Base-by-base conservation (phyloP, 2,329 filamentous ascomycete genomes). In the Fusarium robinianum region DNA sequence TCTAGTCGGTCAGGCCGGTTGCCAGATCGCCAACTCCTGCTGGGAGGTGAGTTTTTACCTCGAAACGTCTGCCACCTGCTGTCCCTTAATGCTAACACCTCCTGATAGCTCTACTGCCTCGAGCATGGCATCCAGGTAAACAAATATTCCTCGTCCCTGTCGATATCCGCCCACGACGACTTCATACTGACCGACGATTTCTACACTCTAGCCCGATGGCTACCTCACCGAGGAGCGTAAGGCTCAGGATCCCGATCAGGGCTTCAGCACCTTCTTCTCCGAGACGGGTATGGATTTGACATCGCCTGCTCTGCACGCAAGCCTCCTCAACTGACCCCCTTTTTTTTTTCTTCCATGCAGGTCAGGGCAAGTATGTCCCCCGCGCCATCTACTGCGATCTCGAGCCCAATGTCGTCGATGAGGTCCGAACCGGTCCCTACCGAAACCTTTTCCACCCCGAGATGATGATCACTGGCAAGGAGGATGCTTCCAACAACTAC, bases 401-500 rank as follows among this genome's bases (percentile, higher is more conserved):
- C 70, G 94, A 99, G 81, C 94, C 94, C 79, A 97, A 97, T 69
- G 94, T 97, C 67, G 86, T 99, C 79, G 94, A 99, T 69, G 94
- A 97, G 80, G 94, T 97, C 77, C 91, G 94, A 78, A 97, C 91
- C 65, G 94, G 94, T 69, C 75, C 90, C 71, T 99, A 97, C 84
- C 88, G 92, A 68, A 87, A 83, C 70, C 87, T 99, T 58, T 97
- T 97, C 85, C 94, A 97, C 80, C 94, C 94, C 49, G 94, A 97
- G 78, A 88, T 95, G 78, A 96, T 99, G 92, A 96, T 99, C 76
- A 96, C 90, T 58, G 94, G 94, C 77, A 97, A 97, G 86, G 94
- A 97, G 83, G 94, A 97, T 85, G 94, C 94, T 62, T 96, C 92
- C 63, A 99, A 99, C 88, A 99, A 99, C 86, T 97, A 97, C 70